These are phyloP conservation scores for Durotheca rogersii DNA, from an alignment of 495 filamentous ascomycete species.

Conservation along the genomic window DNA sequence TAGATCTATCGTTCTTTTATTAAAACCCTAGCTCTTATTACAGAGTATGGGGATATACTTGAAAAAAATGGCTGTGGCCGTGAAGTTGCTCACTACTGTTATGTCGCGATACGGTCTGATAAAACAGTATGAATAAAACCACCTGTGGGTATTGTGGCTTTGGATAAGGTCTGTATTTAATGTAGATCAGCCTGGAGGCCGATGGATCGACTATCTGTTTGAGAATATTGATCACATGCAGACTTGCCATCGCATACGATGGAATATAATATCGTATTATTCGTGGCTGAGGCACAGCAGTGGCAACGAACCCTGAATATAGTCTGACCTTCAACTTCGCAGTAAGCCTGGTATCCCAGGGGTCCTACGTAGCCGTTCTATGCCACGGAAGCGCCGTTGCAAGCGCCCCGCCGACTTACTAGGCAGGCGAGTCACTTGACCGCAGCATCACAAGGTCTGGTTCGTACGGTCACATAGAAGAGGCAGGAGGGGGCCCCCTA, in stretches of 20 bases:
- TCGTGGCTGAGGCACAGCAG: background rate
- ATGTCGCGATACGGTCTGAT: background rate
- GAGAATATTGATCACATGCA: no score
- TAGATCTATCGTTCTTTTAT: no score
- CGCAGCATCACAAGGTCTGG: background rate
- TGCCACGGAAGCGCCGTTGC: background rate
- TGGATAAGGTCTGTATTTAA: background rate
- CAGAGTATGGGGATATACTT: no score
- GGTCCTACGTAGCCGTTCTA: background rate
- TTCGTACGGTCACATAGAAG: background rate
- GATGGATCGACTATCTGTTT: no score
- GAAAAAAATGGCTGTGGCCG: background rate
- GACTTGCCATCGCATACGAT: no score
- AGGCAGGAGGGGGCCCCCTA: background rate
- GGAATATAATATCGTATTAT: no score
- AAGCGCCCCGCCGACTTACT: background rate
- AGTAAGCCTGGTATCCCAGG: background rate
- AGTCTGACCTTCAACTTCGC: background rate
- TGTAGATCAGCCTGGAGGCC: no score
- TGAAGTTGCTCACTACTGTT: background rate
- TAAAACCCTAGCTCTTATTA: no score
- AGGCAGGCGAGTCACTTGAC: background rate
- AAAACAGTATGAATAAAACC: background rate
- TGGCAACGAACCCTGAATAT: background rate
- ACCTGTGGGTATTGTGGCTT: background rate